Base-by-base conservation (phyloP, 2,329 filamentous ascomycete genomes). In the Huntiella bhutanensis region DNA sequence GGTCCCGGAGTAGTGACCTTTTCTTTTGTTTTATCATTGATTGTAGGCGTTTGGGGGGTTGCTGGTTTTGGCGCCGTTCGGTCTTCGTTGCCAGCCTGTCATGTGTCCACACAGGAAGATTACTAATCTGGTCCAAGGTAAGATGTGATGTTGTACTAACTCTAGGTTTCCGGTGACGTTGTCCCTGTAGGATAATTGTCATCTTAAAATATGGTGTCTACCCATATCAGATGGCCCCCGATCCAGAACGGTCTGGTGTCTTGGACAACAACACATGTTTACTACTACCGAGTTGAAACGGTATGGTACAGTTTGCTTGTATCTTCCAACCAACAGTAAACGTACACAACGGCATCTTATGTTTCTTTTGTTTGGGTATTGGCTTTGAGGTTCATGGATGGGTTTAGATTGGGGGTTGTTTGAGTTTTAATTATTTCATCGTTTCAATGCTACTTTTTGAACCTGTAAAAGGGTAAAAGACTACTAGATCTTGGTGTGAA, bases 1-100 rank as follows among this genome's bases (percentile, higher is more conserved):
- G 4, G 13, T 37, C 16, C 2, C 28, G 12, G 11, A 10, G n/a
- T 16, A 6, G 6, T 15, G n/a, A 10, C 11, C 19, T 40, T 15
- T 17, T n/a, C 10, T 42, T 47, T 43, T 33, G 15, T 47, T 43
- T 43, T 47, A 8, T 46, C 12, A 12, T 16, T 41, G 12, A 17
- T 17, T n/a, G n/a, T 45, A 19, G n/a, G 13, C n/a, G 16, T 44
- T 33, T 39, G 35, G n/a, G 12, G 22, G 22, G 6, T 28, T 6
- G 37, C 8, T 15, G 13, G 3, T 11, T 39, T 39, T 17, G 12
- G 37, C 15, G 22, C 7, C 7, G 8, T 28, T 19, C 15, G n/a
- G 37, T 19, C 8, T 39, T 39, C 16, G 37, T 8, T 10, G n/a
- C 12, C 15, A 11, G 15, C 19, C 15, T 39, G 37, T 39, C 10